These are phyloP conservation scores for Knufia fluminis DNA, from an alignment of 2,329 filamentous ascomycete species.

Conservation along the genomic window DNA sequence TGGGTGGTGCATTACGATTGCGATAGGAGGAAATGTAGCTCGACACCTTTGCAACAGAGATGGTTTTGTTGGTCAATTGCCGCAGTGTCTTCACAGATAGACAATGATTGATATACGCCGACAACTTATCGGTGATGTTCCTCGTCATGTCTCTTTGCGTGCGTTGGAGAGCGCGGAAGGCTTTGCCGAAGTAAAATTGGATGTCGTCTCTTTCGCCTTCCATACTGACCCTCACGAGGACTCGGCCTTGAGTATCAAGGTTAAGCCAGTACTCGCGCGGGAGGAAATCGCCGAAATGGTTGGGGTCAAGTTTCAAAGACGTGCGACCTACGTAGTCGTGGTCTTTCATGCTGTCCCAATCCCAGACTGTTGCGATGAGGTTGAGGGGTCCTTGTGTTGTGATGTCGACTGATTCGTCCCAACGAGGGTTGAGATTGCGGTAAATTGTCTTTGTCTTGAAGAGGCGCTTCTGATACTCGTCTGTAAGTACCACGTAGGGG, in stretches of 20 bases:
- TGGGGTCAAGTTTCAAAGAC: constrained; percentile 95
- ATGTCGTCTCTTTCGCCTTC: constrained; percentile 97
- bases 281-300: constrained; percentile 91
- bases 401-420: constrained; percentile 96
- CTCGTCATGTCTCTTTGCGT: constrained; percentile 97
- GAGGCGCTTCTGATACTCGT: constrained; percentile 94
- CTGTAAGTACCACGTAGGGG: constrained; percentile 91
- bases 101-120: constrained; percentile 82
- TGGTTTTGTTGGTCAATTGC: constrained; percentile 41
- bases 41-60: constrained; percentile 63
- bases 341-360: constrained; percentile 93
- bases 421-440: constrained; percentile 81
- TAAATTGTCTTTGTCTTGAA: constrained; percentile 91
- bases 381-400: constrained; percentile 86
- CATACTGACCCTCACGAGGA: constrained; percentile 91
- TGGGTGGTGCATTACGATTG: constrained; percentile 33
- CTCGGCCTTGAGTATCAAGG: constrained; percentile 83
- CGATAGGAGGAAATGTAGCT: constrained; percentile 49
- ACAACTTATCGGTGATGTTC: constrained; percentile 96
- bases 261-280: constrained; percentile 97
- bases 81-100: constrained; percentile 75
- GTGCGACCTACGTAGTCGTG: constrained; percentile 96
- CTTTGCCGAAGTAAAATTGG: constrained; percentile 95
- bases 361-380: constrained; percentile 94
- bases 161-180: constrained; percentile 87